Conservation (phyloP, 1,139 yeast genomes). For the Kazachstania sp. region DNA sequence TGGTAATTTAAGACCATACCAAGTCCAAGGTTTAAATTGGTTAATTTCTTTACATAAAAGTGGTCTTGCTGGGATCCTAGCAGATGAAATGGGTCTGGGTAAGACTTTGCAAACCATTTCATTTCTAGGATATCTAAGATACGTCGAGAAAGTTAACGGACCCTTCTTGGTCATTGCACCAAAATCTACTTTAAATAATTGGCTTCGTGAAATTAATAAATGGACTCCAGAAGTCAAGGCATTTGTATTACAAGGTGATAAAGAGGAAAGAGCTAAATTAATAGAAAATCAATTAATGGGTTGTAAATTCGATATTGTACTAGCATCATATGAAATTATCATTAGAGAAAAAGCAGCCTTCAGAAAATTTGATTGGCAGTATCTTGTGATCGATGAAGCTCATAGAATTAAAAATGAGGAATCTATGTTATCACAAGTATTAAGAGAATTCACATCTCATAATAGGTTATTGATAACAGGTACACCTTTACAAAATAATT, state of each 20-base stretch:
- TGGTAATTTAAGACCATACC: slow-evolving; percentile 70
- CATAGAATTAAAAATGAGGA: slow-evolving; percentile 94
- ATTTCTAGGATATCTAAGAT: slow-evolving; percentile 78
- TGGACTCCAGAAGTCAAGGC: slow-evolving; percentile 95
- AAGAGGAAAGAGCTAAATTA: slow-evolving; percentile 59
- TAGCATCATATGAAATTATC: slow-evolving; percentile 89
- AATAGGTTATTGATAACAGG: slow-evolving; percentile 86
- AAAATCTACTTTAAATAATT: slow-evolving; percentile 86
- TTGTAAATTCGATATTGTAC: slow-evolving; percentile 78
- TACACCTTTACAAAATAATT: slow-evolving; percentile 87
- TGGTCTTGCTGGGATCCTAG: slow-evolving; percentile 77
- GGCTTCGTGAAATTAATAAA: slow-evolving; percentile 85
- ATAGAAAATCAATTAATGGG: slow-evolving; percentile 51
- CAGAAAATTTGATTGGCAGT: slow-evolving; percentile 84
- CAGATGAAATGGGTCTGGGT: slow-evolving; percentile 97
- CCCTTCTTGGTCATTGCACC: slow-evolving; percentile 92
- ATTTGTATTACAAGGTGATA: slow-evolving; percentile 75
- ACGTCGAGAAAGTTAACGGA: slow-evolving; percentile 66
- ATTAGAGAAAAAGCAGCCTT: slow-evolving; percentile 75
- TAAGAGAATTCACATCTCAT: slow-evolving; percentile 74
- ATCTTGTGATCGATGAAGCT: slow-evolving; percentile 90
- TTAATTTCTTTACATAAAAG: slow-evolving; percentile 71
- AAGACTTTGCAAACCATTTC: slow-evolving; percentile 90
- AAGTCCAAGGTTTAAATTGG: slow-evolving; percentile 89
- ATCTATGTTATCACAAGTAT: slow-evolving; percentile 78